phyloP scores from a whole-genome alignment of 768 basidiomycete species.

The Calocybe gangraenosa region DNA sequence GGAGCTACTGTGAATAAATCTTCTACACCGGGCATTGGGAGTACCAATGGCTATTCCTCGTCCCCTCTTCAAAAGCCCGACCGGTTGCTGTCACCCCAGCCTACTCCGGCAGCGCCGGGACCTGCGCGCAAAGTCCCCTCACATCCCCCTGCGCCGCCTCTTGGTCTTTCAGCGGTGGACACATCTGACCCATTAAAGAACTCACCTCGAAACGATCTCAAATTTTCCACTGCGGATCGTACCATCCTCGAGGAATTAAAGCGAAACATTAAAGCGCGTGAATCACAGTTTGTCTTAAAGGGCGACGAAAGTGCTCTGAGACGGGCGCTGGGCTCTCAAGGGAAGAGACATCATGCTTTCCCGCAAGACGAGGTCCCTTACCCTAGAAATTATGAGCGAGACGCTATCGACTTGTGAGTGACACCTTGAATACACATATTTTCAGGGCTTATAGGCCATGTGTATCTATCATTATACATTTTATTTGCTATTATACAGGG shows the following conservation, averaged over 20 bases:
- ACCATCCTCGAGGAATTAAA: slow-evolving; percentile 56
- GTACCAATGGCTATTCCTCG: background rate
- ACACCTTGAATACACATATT: slow-evolving; percentile 6
- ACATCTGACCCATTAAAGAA: slow-evolving; percentile 4
- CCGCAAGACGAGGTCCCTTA: slow-evolving; percentile 54
- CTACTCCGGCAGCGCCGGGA: slow-evolving; percentile 14
- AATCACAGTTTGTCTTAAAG: slow-evolving; percentile 53
- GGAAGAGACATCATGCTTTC: slow-evolving; percentile 57
- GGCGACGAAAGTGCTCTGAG: slow-evolving; percentile 31
- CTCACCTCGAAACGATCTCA: slow-evolving; percentile 19
- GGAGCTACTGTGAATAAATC: slow-evolving; percentile 10
- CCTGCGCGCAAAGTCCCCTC: slow-evolving; percentile 7
- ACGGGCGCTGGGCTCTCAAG: slow-evolving; percentile 24
- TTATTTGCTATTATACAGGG: slow-evolving; percentile 40
- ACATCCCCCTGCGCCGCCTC: slow-evolving; percentile 8
- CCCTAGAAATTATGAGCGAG: slow-evolving; percentile 60
- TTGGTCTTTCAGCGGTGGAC: slow-evolving; percentile 4
- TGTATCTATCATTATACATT: slow-evolving; percentile 2
- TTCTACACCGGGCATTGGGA: background rate
- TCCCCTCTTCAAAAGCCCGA: background rate
- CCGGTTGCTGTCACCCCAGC: slow-evolving; percentile 6
- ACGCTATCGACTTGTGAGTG: slow-evolving; percentile 65
- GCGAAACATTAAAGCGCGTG: slow-evolving; percentile 46
- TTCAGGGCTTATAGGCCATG: background rate
- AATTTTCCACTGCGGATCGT: slow-evolving; percentile 60